A percentile compares a stretch with the other conserved stretches of the same genome.
phyloP scores from a whole-genome alignment of 2,329 filamentous ascomycete species.

The Alternaria ethzedia region DNA sequence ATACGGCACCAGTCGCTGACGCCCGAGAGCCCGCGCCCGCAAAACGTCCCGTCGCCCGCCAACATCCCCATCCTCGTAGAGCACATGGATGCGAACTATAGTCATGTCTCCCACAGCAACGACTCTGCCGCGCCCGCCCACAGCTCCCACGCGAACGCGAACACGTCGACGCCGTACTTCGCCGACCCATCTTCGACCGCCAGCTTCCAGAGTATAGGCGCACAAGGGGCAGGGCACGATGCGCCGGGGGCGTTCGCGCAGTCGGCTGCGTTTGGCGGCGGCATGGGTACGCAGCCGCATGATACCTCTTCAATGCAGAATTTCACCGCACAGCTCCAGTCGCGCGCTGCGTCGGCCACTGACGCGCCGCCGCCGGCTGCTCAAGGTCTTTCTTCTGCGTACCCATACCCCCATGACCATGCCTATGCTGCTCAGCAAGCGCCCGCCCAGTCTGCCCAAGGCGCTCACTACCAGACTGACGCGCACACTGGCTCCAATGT shows the following conservation, averaged over 20 bases:
- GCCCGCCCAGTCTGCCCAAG: conserved; percentile 39
- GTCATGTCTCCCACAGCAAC: conserved; percentile 68
- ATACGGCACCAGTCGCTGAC: conserved; percentile 70
- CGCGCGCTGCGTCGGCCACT: conserved; percentile 42
- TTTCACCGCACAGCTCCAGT: conserved; percentile 41
- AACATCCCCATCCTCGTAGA: conserved; percentile 73
- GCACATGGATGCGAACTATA: conserved; percentile 75
- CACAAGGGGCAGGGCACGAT: conserved; percentile 30
- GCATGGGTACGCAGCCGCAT: conserved; percentile 40
- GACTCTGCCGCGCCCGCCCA: conserved; percentile 33
- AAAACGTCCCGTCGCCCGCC: conserved; percentile 71
- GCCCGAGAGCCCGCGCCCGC: conserved; percentile 73
- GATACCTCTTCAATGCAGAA: conserved; percentile 49
- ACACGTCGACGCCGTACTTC: conserved; percentile 40
- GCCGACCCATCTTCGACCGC: conserved; percentile 32
- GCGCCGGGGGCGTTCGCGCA: conserved; percentile 31
- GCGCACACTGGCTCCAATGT: conserved; percentile 43
- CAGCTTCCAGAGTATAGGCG: conserved; percentile 30
- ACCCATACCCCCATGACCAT: conserved; percentile 45
- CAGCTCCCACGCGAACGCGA: conserved; percentile 26
- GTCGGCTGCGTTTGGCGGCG: conserved; percentile 34
- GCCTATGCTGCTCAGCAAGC: conserved; percentile 40
- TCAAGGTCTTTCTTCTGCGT: conserved; percentile 39
- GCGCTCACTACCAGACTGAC: conserved; percentile 35
- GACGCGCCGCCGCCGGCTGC: conserved; percentile 40